These are phyloP conservation scores for Podila verticillata DNA, from an alignment of 192 early-diverging fungal genomes.

Conservation along the genomic window DNA sequence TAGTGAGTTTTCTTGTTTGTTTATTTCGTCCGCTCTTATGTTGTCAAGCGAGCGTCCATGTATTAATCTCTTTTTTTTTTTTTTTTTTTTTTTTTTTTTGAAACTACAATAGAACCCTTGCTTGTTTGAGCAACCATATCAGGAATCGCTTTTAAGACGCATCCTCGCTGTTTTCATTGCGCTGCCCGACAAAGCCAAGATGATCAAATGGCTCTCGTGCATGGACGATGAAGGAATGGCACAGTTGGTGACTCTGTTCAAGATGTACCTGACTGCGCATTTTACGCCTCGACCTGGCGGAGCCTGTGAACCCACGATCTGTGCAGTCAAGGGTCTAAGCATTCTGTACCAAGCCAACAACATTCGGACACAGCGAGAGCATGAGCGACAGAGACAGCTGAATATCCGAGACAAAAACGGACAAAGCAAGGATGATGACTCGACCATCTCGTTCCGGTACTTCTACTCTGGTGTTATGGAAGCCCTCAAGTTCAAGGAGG, in stretches of 20 bases:
- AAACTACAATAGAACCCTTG: conserved; percentile 72
- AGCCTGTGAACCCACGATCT: conserved; percentile 58
- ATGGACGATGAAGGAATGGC: conserved; percentile 55
- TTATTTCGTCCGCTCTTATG: background rate
- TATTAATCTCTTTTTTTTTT: conserved; percentile 3
- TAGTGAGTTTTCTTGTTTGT: conserved; percentile 44
- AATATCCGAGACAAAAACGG: conserved; percentile 59
- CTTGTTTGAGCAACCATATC: conserved; percentile 53
- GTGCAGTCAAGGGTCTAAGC: conserved; percentile 57
- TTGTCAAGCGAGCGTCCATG: background rate
- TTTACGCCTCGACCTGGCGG: conserved; percentile 48
- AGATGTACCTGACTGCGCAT: conserved; percentile 60
- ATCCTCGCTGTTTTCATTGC: conserved; percentile 55
- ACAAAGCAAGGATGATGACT: background rate
- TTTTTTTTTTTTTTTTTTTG: conserved; percentile 42
- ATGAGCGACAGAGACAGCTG: conserved; percentile 35
- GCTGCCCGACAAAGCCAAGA: conserved; percentile 40
- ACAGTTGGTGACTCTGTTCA: conserved; percentile 56
- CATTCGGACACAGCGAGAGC: conserved; percentile 33
- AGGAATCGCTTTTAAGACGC: conserved; percentile 57
- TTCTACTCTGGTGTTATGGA: conserved; percentile 51
- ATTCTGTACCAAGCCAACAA: conserved; percentile 68
- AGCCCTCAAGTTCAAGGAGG: conserved; percentile 79
- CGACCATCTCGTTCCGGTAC: conserved; percentile 47
- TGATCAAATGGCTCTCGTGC: conserved; percentile 63